These are phyloP conservation scores for Eucalyptus virginea DNA, from an alignment of 345 rosid genomes.

Conservation along the genomic window DNA sequence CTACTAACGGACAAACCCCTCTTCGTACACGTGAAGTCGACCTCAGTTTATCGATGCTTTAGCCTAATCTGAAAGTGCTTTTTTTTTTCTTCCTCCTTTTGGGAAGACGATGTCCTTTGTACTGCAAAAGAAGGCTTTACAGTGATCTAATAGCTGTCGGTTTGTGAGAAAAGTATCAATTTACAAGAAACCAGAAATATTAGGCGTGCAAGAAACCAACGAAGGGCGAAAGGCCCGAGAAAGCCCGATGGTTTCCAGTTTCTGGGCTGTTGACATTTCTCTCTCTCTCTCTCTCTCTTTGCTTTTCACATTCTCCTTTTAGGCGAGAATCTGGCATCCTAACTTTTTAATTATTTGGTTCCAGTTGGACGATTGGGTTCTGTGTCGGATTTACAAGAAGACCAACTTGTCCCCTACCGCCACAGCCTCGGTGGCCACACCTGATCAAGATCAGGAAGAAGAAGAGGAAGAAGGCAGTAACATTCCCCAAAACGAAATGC, in stretches of 20 bases:
- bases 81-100: not conserved
- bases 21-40: not conserved
- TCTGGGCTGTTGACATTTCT: not conserved
- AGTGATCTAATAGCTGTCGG: not conserved
- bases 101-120: not conserved
- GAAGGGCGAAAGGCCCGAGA: not conserved
- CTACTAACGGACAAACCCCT: not conserved
- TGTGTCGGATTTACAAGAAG: constrained; percentile 92
- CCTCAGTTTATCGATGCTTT: not conserved
- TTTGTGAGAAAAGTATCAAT: not conserved
- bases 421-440: constrained; percentile 1
- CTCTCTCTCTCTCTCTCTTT: not conserved
- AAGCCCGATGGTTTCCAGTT: not conserved
- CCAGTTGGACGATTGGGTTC: constrained; percentile 98
- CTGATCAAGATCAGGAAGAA: constrained; percentile 60
- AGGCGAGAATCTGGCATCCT: not conserved
- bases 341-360: not conserved
- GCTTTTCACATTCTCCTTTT: not conserved
- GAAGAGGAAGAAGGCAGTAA: constrained; percentile 34
- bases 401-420: constrained; percentile 37
- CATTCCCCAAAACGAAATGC: not conserved
- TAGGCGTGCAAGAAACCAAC: not conserved
- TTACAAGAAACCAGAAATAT: not conserved
- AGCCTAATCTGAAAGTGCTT: not conserved
- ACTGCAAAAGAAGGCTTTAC: not conserved